phyloP scores from a whole-genome alignment of 2,329 filamentous ascomycete species.

The Aspergillus hortae region DNA sequence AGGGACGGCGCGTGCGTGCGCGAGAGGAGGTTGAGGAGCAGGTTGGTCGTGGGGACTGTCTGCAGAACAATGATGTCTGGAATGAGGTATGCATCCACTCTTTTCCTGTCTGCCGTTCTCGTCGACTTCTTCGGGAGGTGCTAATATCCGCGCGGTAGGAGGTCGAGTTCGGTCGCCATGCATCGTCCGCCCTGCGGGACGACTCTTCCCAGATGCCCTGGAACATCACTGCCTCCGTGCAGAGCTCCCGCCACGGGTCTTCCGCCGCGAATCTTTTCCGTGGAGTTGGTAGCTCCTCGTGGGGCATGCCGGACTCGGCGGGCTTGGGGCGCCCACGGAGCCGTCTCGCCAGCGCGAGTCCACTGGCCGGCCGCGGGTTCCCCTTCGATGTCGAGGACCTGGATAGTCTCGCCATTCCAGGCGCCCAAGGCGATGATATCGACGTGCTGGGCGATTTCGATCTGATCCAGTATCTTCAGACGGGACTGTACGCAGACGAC shows the following conservation, averaged over 20 bases:
- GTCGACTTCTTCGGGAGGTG: neutral
- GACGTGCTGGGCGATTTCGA: conserved; percentile 26
- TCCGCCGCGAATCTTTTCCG: conserved; percentile 27
- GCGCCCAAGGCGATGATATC: conserved; percentile 16
- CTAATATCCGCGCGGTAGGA: conserved; percentile 31
- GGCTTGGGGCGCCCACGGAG: conserved; percentile 42
- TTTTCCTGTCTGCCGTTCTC: too few relatives aligned
- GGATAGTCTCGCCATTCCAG: conserved; percentile 20
- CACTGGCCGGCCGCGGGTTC: conserved; percentile 53
- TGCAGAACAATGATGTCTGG: conserved; percentile 28
- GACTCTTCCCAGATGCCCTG: conserved; percentile 65
- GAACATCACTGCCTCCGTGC: conserved; percentile 58
- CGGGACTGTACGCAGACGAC: conserved; percentile 24
- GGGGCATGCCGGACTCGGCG: conserved; percentile 17
- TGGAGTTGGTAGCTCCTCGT: conserved; percentile 33
- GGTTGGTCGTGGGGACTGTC: conserved; percentile 25
- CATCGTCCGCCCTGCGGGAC: conserved; percentile 63
- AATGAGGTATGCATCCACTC: conserved; percentile 27
- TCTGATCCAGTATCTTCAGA: conserved; percentile 31
- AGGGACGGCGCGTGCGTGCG: conserved; percentile 36
- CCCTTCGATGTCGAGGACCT: conserved; percentile 25
- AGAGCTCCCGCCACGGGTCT: conserved; percentile 49
- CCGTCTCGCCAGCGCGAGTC: conserved; percentile 58
- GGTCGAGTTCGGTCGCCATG: conserved; percentile 69
- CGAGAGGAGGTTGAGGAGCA: conserved; percentile 32